phyloP scores from a whole-genome alignment of 108 stramenopile genomes.

The Ochromonas danica region DNA sequence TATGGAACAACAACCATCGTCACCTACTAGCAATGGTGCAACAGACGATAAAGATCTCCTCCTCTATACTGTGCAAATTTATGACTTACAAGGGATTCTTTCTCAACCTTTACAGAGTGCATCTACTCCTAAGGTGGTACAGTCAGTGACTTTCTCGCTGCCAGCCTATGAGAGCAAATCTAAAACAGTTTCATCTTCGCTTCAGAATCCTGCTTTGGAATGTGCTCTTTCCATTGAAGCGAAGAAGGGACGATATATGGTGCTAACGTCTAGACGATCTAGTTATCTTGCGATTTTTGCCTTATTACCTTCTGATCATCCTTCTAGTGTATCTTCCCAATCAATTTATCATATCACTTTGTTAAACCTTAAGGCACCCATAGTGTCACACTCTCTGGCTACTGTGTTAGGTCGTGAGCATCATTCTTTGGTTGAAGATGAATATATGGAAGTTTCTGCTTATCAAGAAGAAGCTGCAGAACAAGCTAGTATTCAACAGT shows the following conservation, averaged over 20 bases:
- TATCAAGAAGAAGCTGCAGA: conserved; percentile 29
- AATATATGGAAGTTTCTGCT: not conserved
- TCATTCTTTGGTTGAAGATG: not conserved
- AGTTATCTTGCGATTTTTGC: not conserved
- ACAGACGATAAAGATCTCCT: too few species aligned
- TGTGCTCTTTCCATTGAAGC: not conserved
- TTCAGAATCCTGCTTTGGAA: not conserved
- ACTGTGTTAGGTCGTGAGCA: conserved; percentile 18
- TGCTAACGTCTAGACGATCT: not conserved
- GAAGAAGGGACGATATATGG: not conserved
- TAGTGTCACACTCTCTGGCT: not conserved
- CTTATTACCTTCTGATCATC: too few species aligned
- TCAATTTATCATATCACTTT: not conserved
- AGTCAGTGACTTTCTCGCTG: not conserved
- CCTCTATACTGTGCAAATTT: too few species aligned
- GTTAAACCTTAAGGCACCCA: not conserved
- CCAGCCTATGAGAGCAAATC: not conserved
- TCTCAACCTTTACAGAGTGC: too few species aligned
- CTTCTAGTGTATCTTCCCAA: not conserved
- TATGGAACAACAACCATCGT: too few species aligned
- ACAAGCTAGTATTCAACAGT: conserved; percentile 4
- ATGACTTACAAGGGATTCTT: too few species aligned
- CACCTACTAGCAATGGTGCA: too few species aligned
- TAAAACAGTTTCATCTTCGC: not conserved
- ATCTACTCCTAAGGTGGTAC: too few species aligned